These are phyloP conservation scores for Mycena vulgaris DNA, from an alignment of 768 basidiomycete species.

Conservation along the genomic window DNA sequence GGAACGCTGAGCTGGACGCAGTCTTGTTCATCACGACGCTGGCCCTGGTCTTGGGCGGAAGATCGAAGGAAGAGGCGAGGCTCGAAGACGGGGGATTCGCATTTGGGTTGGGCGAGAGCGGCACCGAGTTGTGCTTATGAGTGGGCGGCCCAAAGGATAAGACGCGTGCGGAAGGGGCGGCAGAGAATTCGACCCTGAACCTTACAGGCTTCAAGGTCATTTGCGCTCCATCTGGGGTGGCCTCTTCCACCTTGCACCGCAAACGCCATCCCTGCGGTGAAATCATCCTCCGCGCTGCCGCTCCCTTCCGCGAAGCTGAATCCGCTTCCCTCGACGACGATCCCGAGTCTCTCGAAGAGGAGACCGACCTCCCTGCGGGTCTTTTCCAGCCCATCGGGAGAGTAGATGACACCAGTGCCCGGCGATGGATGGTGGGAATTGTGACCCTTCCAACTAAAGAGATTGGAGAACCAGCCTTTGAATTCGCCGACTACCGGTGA, in stretches of 20 bases:
- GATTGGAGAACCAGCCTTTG: conserved; percentile 95
- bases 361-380: conserved; percentile 78
- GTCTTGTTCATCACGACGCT: conserved; percentile 44
- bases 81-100: conserved; percentile 28
- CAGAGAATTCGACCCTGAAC: conserved; percentile 86
- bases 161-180: conserved; percentile 23
- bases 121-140: conserved; percentile 42
- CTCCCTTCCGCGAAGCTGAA: conserved; percentile 44
- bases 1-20: conserved; percentile 45
- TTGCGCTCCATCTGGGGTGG: conserved; percentile 54
- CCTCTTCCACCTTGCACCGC: conserved; percentile 70
- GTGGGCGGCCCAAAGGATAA: conserved; percentile 34
- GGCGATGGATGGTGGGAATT: conserved; percentile 49
- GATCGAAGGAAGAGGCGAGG: conserved; percentile 43
- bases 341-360: conserved; percentile 77
- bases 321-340: conserved; percentile 60
- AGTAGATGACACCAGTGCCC: conserved; percentile 63
- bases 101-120: conserved; percentile 42
- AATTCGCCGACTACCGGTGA: conserved; percentile 88
- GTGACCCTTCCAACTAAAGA: conserved; percentile 90
- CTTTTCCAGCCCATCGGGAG: conserved; percentile 65
- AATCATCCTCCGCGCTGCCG: conserved; percentile 39
- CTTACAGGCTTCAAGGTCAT: conserved; percentile 79
- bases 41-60: conserved; percentile 44
- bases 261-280: conserved; percentile 46